Base-by-base conservation (phyloP, 1,139 yeast species). In the Blastobotrys raffinosifermentans region DNA sequence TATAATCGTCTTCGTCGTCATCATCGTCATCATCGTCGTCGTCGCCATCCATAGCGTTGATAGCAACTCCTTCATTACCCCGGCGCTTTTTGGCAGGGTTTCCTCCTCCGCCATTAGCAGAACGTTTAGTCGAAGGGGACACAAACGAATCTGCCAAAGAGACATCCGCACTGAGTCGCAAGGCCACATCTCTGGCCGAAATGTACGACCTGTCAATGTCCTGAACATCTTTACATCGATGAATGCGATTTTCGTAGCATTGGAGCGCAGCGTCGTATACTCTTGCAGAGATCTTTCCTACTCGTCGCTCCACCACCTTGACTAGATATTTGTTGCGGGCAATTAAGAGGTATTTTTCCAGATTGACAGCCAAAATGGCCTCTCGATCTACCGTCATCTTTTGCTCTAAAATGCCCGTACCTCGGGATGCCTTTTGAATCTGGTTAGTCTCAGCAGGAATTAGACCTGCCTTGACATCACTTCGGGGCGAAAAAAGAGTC, bases 261-360 rank as follows among this genome's bases (percentile, higher is more conserved):
- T 63, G 54, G 44, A 91, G 68, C 4, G 80, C 76, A 6, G 70
- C 61, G 37, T 71, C 68, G 55, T 82, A 91, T 5, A 93, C 70
- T 35, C 69, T 64, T 0, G 94, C 72, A 0, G 93, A 69, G 2
- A 81, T 60, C 9, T 70, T 60, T 4, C 98, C 98, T 32, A 87
- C 63, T 42, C 89, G 70, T 34, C 81, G 77, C 27, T 70, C 69
- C 14, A 81, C 84, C 36, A 83, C 69, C 29, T 73, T 73, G 1
- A 69, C 74, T 19, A 91, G 67, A 44, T 82, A 82, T 29, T 66
- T 61, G 11, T 82, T 71, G 46, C 96, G 71, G 51, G 80, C 69
- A 31, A 74, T 63, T 50, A 86, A 80, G 41, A 82, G 69, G 53
- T 74, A 86, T 48, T 94, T 67, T 22, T 74, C 72, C 41, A 82